A percentile compares a stretch with the other conserved stretches of the same genome.
These are phyloP conservation scores for Dalechampia spathulata DNA, from an alignment of 441 rosid species.

Conservation along the genomic window DNA sequence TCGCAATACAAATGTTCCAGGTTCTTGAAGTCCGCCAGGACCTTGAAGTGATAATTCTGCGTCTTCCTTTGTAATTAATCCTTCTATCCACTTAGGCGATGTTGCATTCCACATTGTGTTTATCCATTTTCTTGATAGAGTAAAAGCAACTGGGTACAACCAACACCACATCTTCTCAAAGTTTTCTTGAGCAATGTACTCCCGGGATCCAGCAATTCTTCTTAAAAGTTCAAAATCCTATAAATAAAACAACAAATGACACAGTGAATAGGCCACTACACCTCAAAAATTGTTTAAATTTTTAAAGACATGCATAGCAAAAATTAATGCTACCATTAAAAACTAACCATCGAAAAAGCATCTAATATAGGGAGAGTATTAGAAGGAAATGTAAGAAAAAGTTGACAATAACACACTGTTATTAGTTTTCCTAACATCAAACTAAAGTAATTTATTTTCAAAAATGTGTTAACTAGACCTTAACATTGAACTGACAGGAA, in stretches of 20 bases:
- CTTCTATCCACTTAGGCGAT: conserved; percentile 83
- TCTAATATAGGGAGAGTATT: not conserved
- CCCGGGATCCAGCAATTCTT: conserved; percentile 67
- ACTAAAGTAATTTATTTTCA: no score
- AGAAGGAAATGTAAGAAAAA: not conserved
- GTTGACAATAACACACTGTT: not conserved
- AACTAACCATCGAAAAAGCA: not conserved
- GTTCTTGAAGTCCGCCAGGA: conserved; percentile 61
- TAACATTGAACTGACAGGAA: not conserved
- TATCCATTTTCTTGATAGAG: conserved; percentile 51
- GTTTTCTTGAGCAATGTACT: conserved; percentile 62
- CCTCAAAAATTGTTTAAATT: no score
- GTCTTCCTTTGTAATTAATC: conserved; percentile 81
- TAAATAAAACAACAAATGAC: not conserved
- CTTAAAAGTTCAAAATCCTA: conserved; percentile 67
- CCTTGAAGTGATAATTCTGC: conserved; percentile 81
- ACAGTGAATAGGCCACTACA: no score
- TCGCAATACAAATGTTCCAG: conserved; percentile 74
- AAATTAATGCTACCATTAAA: not conserved
- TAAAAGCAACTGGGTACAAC: conserved; percentile 71
- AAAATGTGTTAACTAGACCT: not conserved
- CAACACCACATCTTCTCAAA: conserved; percentile 93
- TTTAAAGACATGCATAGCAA: no score
- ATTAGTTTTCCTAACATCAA: not conserved
- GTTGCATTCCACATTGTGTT: conserved; percentile 54